phyloP scores from a whole-genome alignment of 345 rosid genomes.

The Euclidium syriacum region DNA sequence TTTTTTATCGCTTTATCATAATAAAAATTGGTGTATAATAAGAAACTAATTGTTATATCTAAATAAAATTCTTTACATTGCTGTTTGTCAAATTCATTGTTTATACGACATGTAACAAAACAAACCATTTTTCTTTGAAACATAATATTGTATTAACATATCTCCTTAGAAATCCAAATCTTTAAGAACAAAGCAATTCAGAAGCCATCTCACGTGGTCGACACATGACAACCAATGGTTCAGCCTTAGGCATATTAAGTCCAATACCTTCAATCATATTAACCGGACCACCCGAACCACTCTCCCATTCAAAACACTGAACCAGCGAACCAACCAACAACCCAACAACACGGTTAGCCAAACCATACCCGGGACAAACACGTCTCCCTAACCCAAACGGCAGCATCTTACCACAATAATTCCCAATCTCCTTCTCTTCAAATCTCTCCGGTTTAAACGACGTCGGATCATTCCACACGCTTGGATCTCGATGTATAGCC shows the following conservation, averaged over 20 bases:
- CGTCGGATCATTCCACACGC: conserved; percentile 37
- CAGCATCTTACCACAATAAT: conserved; percentile 23
- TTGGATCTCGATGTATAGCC: conserved; percentile 45
- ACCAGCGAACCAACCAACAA: conserved; percentile 39
- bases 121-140: no score
- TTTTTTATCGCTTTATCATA: not conserved
- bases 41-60: no score
- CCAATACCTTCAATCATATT: conserved; percentile 42
- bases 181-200: conserved; percentile 1
- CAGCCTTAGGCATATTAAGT: conserved; percentile 36
- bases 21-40: no score
- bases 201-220: conserved; percentile 30
- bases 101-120: no score
- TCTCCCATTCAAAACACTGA: conserved; percentile 47
- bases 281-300: conserved; percentile 26
- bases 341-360: conserved; percentile 36
- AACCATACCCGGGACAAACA: conserved; percentile 41
- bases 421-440: conserved; percentile 5
- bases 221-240: conserved; percentile 37
- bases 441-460: conserved; percentile 47
- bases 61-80: no score
- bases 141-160: no score
- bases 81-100: no score
- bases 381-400: conserved; percentile 49
- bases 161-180: not conserved